A percentile compares a stretch with the other conserved stretches of the same genome.
These are phyloP conservation scores for Alternaria postmessia DNA, from an alignment of 2,329 filamentous ascomycete genomes.

Conservation along the genomic window DNA sequence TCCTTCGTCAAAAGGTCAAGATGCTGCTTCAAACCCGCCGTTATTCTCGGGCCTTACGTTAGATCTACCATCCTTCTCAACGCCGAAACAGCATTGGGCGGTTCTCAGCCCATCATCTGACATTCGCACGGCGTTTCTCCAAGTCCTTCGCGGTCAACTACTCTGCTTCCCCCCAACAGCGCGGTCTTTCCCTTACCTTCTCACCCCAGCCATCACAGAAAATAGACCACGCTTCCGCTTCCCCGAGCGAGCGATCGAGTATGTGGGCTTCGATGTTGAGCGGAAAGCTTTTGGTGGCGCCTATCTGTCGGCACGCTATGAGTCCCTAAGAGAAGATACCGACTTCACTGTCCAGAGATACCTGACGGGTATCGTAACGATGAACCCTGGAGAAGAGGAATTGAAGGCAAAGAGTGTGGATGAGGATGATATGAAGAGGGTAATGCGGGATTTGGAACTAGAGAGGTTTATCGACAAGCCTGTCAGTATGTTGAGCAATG, in stretches of 20 bases:
- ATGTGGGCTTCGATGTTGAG: conserved; percentile 89
- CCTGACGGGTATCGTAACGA: conserved; percentile 79
- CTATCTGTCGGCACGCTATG: conserved; percentile 89
- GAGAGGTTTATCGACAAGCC: conserved; percentile 77
- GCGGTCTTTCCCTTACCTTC: conserved; percentile 80
- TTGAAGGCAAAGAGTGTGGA: conserved; percentile 59
- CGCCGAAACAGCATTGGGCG: conserved; percentile 74
- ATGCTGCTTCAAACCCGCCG: conserved; percentile 68
- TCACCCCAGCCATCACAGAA: conserved; percentile 65
- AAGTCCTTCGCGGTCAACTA: conserved; percentile 78
- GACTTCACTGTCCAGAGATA: conserved; percentile 88
- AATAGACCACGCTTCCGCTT: conserved; percentile 63
- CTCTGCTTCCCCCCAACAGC: conserved; percentile 78
- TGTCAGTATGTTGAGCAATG: conserved; percentile 90
- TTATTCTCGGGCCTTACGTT: conserved; percentile 78
- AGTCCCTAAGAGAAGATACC: conserved; percentile 83
- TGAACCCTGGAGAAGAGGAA: conserved; percentile 72
- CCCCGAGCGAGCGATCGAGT: conserved; percentile 76
- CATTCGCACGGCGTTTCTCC: conserved; percentile 83
- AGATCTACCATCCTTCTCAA: conserved; percentile 67
- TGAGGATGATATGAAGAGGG: conserved; percentile 60
- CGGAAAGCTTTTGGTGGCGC: conserved; percentile 67
- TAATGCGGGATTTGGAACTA: conserved; percentile 75
- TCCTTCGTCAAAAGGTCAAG: conserved; percentile 57
- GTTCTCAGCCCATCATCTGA: conserved; percentile 80